Conservation (phyloP, 2,329 filamentous ascomycete species). For the Ophiostoma tasmaniense region DNA sequence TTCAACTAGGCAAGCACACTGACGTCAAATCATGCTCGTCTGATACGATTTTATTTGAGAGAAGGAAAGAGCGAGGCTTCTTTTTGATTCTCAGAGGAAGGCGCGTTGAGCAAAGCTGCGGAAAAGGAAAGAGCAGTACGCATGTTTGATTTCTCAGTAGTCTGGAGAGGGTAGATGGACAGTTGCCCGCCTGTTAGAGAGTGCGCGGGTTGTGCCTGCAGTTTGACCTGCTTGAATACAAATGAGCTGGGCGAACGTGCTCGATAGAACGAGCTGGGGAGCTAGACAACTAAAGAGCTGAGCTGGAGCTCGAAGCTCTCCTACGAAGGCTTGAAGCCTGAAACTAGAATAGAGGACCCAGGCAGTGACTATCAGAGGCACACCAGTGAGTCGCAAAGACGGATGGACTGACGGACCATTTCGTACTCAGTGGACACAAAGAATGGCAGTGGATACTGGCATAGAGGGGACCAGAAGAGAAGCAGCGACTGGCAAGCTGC, state of each 20-base stretch:
- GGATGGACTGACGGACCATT: no score
- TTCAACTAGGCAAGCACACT: not conserved
- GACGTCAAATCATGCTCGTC: not conserved
- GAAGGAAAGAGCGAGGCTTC: not conserved
- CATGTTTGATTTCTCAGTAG: no score
- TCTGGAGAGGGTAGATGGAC: no score
- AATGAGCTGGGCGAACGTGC: not conserved
- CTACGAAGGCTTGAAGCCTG: not conserved
- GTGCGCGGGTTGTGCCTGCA: no score
- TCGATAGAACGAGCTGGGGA: not conserved
- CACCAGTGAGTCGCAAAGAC: not conserved
- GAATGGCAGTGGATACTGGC: not conserved
- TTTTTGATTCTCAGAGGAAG: not conserved
- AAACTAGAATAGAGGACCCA: not conserved
- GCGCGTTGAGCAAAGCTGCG: not conserved
- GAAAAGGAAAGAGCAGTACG: no score
- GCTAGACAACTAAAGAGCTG: no score
- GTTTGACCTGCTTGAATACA: not conserved
- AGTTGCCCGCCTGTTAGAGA: no score
- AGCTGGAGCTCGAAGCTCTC: not conserved
- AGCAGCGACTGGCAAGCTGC: not conserved
- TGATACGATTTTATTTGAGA: not conserved
- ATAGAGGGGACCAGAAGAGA: not conserved
- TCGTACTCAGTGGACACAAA: not conserved
- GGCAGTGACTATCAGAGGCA: not conserved